Evolutionary conservation across 179 eudicot genomes (phyloP), one percentile per base, ranked within the genome.

Genomic region (Actinidia polygama): DNA sequence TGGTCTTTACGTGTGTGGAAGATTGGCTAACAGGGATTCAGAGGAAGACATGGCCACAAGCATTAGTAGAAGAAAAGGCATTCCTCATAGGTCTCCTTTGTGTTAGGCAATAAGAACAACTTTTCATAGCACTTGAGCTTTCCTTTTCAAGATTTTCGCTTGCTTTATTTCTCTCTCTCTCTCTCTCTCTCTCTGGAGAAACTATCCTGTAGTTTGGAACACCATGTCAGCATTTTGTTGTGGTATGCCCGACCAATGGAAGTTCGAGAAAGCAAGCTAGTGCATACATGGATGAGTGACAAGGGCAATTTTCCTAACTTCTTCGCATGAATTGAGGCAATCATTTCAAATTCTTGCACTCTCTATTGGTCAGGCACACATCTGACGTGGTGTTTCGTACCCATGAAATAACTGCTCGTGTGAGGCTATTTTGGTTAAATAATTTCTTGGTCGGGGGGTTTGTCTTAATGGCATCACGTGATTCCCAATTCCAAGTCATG

Each of bases 381-480:
- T n/a, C n/a, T n/a, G n/a, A n/a, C n/a, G n/a, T n/a, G n/a, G n/a
- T n/a, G n/a, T n/a, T n/a, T n/a, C n/a, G n/a, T n/a, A n/a, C n/a
- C n/a, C n/a, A n/a, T n/a, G n/a, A n/a, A n/a, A n/a, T n/a, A n/a
- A n/a, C n/a, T n/a, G n/a, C n/a, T n/a, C n/a, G 19, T 36, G 47
- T n/a, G 47, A 66, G 71, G 71, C 80, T 50, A 69, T 84, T 46
- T 61, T 86, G 85, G 69, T 93, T 91, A 88, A 90, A 81, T 92
- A 93, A 90, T 88, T 82, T 21, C 90, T 91, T 82, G 96, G 99
- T 95, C 98, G 98, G 97, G 15, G 91, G 85, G 88, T 90, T 95
- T 92, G 95, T 92, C 93, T 95, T 93, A 91, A 94, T 92, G 93
- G 95, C 90, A 83, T 91, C 99, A 95, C 99, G 95, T 95, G 99